Evolutionary conservation across 352 stramenopile species (phyloP).

Genomic region (Elongisporangium prolatum): DNA sequence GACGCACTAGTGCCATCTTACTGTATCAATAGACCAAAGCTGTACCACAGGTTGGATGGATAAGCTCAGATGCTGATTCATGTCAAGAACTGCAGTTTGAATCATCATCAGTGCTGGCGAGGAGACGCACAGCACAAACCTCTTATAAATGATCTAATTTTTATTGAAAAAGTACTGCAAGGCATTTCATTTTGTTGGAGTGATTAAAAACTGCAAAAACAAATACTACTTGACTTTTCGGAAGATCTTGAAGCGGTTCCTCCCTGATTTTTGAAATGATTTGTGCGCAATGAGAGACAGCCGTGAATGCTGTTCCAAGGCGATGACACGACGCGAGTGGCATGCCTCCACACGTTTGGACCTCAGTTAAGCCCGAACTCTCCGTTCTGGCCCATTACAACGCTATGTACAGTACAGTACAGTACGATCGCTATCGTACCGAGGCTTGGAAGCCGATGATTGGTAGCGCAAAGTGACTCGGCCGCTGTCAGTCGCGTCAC

Average conservation of each 20-base stretch:
- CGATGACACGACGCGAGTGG: neutral
- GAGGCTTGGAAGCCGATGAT: neutral
- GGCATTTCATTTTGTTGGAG: neutral
- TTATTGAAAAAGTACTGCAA: neutral
- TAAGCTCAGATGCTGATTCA: neutral
- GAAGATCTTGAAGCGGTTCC: neutral
- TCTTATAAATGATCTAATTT: neutral
- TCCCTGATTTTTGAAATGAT: neutral
- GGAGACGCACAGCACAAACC: neutral
- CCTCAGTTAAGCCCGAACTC: neutral
- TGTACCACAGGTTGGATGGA: neutral
- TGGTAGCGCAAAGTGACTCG: neutral
- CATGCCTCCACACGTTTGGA: neutral
- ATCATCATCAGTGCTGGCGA: neutral
- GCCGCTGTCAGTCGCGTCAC: neutral
- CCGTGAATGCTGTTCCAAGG: neutral
- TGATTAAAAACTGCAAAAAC: no score
- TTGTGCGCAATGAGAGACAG: neutral
- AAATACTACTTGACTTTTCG: no score
- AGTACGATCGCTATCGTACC: neutral
- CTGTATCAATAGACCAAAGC: neutral
- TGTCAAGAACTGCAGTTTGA: neutral
- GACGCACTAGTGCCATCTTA: no score
- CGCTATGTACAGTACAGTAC: neutral
- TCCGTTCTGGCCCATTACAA: neutral